Evolutionary conservation across 345 rosid genomes (phyloP), one percentile per base, ranked within the genome.

Genomic region (Iberis pinnata): DNA sequence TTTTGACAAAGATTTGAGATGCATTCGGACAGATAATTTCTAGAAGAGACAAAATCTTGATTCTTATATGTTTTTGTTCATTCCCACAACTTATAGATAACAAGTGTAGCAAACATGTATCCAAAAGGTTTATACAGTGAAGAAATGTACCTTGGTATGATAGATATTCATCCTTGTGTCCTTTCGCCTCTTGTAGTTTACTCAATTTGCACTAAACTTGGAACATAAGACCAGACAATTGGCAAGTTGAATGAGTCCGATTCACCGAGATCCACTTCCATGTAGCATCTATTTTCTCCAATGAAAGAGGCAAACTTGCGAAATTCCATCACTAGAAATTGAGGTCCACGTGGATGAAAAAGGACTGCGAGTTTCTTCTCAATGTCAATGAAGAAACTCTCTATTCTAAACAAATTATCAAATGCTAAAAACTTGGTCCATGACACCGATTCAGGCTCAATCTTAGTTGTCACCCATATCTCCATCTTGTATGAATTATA

Each of bases 1-100:
- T 6, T 92, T 66, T 71, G 78, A 83, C 67, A 53, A 59, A 53
- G 56, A 45, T 46, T 73, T 88, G 55, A 66, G 44, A 67, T 78
- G 84, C 60, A 54, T 77, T 15, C 72, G 64, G 62, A 65, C 78
- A 29, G 58, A 62, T 3, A 56, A 15, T 5, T 56, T 62, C 18
- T 43, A 62, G 47, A 38, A 47, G 37, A 26, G 7, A 49, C 22
- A 3, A 43, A 45, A 43, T 20, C 15, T 56, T 41, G 33, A 11
- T 46, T 15, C 17, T 63, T 48, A 27, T 54, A 14, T 38, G 41
- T 20, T 63, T 60, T 36, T 45, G 43, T 36, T 38, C 39, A 24
- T 19, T n/a, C n/a, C n/a, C n/a, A n/a, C n/a, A n/a, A n/a, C n/a
- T n/a, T n/a, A n/a, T n/a, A n/a, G n/a, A n/a, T n/a, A n/a, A n/a